A percentile compares a stretch with the other conserved stretches of the same genome.
Evolutionary conservation across 129 eudicot genomes (phyloP).

Genomic region (Artemisia argyi): DNA sequence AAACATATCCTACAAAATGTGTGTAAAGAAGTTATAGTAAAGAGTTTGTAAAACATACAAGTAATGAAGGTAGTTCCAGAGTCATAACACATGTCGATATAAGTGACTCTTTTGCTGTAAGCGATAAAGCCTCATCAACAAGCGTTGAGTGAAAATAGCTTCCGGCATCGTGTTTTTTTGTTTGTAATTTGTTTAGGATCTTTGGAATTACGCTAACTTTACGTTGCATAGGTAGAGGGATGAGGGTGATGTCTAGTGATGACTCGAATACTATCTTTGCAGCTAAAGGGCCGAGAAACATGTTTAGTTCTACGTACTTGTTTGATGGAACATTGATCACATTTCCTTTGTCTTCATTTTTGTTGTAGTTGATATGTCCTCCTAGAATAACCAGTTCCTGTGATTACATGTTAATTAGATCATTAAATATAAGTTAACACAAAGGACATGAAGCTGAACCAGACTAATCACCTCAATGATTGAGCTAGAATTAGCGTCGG

Average conservation of each 20-base stretch:
- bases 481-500: slow-evolving; percentile 48
- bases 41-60: too few species aligned
- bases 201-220: slow-evolving; percentile 37
- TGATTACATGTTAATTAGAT: slow-evolving; percentile 9
- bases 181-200: slow-evolving; percentile 36
- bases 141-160: slow-evolving; percentile 43
- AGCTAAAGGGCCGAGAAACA: slow-evolving; percentile 82
- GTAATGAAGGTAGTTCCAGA: background rate
- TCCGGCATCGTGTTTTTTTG: slow-evolving; percentile 53
- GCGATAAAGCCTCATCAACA: slow-evolving; percentile 44
- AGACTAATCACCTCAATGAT: slow-evolving; percentile 49
- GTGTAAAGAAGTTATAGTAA: too few species aligned
- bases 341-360: slow-evolving; percentile 44
- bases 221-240: slow-evolving; percentile 58
- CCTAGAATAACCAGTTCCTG: slow-evolving; percentile 77
- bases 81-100: slow-evolving; percentile 66
- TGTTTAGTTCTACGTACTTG: slow-evolving; percentile 61
- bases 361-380: slow-evolving; percentile 45
- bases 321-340: slow-evolving; percentile 65
- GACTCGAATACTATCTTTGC: slow-evolving; percentile 68
- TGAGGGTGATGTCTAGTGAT: slow-evolving; percentile 50
- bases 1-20: slow-evolving; percentile 59
- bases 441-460: slow-evolving; percentile 26
- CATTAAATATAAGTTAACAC: background rate
- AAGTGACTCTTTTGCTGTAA: slow-evolving; percentile 41